Percentiles rank a stretch among this genome's conserved stretches.
Conservation (phyloP, 2,329 filamentous ascomycete genomes). For the Nannizziopsis barbatae region DNA sequence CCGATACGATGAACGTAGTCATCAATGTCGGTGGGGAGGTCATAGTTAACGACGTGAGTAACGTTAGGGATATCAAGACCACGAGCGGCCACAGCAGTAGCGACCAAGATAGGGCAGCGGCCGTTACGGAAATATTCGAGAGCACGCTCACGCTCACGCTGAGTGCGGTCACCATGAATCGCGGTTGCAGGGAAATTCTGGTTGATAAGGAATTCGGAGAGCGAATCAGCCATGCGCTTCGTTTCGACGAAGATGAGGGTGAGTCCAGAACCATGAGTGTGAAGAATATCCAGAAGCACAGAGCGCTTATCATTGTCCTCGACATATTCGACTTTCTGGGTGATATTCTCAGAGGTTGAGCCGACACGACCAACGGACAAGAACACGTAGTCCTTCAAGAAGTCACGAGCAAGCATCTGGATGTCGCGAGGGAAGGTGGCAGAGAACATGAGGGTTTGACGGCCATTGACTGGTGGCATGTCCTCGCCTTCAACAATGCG, state of each 20-base stretch:
- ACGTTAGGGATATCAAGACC: conserved; percentile 93
- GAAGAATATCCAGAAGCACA: conserved; percentile 90
- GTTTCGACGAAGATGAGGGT: conserved; percentile 98
- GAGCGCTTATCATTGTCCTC: conserved; percentile 97
- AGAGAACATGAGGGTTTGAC: conserved; percentile 99
- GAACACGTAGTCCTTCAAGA: conserved; percentile 99
- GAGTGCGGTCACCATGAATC: conserved; percentile 95
- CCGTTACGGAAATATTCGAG: conserved; percentile 95
- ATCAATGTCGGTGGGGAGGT: conserved; percentile 96
- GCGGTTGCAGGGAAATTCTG: conserved; percentile 97
- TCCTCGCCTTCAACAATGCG: conserved; percentile 97
- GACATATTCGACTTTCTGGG: conserved; percentile 95
- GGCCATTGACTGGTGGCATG: conserved; percentile 72
- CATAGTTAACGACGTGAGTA: conserved; percentile 96
- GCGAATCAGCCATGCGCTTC: conserved; percentile 96
- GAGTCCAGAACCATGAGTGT: conserved; percentile 75
- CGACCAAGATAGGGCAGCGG: conserved; percentile 90
- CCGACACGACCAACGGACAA: conserved; percentile 96
- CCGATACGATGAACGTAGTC: conserved; percentile 99
- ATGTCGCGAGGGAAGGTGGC: conserved; percentile 98
- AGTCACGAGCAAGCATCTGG: conserved; percentile 96
- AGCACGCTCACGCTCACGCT: conserved; percentile 96
- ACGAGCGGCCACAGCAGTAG: conserved; percentile 87
- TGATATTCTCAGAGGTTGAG: conserved; percentile 99
- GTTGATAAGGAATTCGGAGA: conserved; percentile 97